Evolutionary conservation across 495 filamentous ascomycete genomes (phyloP).

Genomic region (Penicillium parvum): DNA sequence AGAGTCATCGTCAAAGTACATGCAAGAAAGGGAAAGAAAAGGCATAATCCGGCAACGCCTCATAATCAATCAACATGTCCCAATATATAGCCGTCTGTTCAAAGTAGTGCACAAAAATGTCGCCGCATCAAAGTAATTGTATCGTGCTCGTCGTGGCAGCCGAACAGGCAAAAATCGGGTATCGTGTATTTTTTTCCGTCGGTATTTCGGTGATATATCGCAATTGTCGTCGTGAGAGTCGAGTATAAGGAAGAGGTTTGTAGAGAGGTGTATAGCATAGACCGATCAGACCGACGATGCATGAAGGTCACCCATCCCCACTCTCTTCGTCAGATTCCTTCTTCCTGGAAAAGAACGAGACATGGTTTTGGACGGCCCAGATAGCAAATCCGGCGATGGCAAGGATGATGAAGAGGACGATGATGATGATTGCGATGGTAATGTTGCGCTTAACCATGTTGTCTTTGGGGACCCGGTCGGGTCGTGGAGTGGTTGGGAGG

Average conservation of each 20-base stretch:
- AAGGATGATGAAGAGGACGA: conserved; percentile 70
- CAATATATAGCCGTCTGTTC: neutral
- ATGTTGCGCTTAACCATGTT: conserved; percentile 66
- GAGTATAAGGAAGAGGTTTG: too few relatives aligned
- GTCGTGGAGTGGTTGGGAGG: neutral
- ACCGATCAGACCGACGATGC: neutral
- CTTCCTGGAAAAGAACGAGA: conserved; percentile 36
- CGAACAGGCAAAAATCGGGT: conserved; percentile 2
- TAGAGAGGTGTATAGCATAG: too few relatives aligned
- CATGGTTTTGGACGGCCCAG: conserved; percentile 49
- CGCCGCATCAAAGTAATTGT: neutral
- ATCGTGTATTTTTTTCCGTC: conserved; percentile 6
- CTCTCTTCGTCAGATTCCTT: conserved; percentile 41
- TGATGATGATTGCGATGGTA: conserved; percentile 78
- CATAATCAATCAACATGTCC: neutral
- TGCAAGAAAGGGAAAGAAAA: neutral
- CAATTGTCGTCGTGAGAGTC: conserved; percentile 3
- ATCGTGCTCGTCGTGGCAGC: conserved; percentile 3
- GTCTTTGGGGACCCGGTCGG: conserved; percentile 2
- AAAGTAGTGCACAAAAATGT: conserved; percentile 1
- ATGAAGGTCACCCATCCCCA: conserved; percentile 21
- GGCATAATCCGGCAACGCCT: neutral
- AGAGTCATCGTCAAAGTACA: conserved; percentile 6
- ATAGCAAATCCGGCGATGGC: conserved; percentile 66
- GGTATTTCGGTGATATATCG: neutral